These are phyloP conservation scores for Echria macrotheca DNA, from an alignment of 495 filamentous ascomycete genomes.

Conservation along the genomic window DNA sequence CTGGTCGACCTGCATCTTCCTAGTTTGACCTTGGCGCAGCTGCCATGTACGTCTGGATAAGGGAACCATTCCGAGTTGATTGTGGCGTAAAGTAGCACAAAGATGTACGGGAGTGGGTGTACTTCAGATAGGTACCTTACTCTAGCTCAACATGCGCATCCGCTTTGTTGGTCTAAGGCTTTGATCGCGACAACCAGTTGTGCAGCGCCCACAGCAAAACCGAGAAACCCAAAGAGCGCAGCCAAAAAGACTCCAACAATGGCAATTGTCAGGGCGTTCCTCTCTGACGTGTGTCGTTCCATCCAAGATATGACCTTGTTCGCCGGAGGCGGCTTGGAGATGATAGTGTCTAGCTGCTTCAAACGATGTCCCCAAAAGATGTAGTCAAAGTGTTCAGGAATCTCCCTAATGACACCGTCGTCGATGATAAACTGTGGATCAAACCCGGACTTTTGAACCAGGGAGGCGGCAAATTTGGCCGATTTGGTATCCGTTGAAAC, in stretches of 20 bases:
- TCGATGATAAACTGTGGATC: constrained; percentile 8
- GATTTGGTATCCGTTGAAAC: constrained; percentile 14
- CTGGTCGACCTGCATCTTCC: no score
- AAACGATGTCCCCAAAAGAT: constrained; percentile 17
- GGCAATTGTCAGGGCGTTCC: constrained; percentile 4
- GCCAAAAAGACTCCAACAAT: constrained; percentile 7
- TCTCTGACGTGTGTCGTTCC: constrained; percentile 2
- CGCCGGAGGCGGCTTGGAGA: constrained; percentile 14
- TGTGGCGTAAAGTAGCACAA: no score
- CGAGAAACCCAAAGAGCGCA: not conserved
- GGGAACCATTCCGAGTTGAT: no score
- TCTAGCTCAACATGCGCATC: no score
- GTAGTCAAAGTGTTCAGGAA: constrained; percentile 14
- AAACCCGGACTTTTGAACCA: constrained; percentile 4
- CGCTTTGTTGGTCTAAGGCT: not conserved
- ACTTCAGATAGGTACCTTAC: no score
- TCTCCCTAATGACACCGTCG: constrained; percentile 11
- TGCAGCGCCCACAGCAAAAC: not conserved
- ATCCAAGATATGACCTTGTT: constrained; percentile 9
- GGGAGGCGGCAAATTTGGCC: constrained; percentile 4
- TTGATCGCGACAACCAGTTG: not conserved
- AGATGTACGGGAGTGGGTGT: no score
- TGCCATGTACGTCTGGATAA: no score
- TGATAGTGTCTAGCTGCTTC: constrained; percentile 10
- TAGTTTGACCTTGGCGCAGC: no score